Evolutionary conservation across 2,329 filamentous ascomycete genomes (phyloP), one percentile per base, ranked within the genome.

Genomic region (Aspergillus alliaceus): DNA sequence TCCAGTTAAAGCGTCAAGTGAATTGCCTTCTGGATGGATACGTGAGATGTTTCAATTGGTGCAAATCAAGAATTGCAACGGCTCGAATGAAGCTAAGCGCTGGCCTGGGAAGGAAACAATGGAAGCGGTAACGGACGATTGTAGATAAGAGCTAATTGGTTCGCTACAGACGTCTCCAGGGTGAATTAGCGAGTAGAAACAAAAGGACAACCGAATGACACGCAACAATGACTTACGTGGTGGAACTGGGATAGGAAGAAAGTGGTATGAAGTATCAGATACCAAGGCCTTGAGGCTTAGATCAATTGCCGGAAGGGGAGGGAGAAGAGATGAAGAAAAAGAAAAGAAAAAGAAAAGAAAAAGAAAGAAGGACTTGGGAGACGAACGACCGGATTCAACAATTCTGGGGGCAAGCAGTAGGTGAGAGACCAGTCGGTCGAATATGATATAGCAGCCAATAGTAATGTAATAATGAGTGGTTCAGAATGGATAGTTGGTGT

Each of bases 401-500:
- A 34, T 31, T 29, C 27, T 4, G 25, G 35, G 31, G 44, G 31
- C 9, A 35, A 35, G 42, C 22, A 35, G 35, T 44, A 29, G n/a
- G 40, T 18, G 20, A 20, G 29, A 20, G 39, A 14, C 18, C 7
- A 32, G 18, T 18, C 20, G 29, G 6, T 32, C 44, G 18, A 48
- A 48, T 31, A 11, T 31, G 25, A 31, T 27, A 34, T 15, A 7
- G 44, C 44, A 32, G 15, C 44, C 44, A 48, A 48, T 44, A 52
- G 50, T 29, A 39, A 18, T 27, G 25, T 24, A 50, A 46, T 54
- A 31, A 53, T 37, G 51, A 40, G 47, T 44, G 40, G 52, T 40
- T 49, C 44, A 49, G 22, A 29, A 25, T 22, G 9, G 31, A 57
- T 37, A 47, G 40, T 6, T 37, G 42, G 35, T 51, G 35, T 56